Base-by-base conservation (phyloP, 257 asterid species). In the Plantago elongata region DNA sequence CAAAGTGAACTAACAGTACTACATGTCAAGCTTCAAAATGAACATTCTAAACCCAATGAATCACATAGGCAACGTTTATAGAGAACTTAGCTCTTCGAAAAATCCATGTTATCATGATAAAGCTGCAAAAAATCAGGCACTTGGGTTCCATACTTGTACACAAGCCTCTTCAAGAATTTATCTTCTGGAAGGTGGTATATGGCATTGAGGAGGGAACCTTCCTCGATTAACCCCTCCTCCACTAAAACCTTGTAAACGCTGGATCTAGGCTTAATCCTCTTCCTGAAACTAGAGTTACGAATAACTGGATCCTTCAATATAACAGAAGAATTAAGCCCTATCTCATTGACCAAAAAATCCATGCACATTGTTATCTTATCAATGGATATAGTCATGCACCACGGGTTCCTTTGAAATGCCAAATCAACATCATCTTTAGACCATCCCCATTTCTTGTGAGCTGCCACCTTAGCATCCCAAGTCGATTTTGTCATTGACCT, bases 371-470 rank as follows among this genome's bases (percentile, higher is more conserved):
- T 56, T 50, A 69, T 69, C 58, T 74, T 61, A 9, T 56, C 69
- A 45, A 17, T 61, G 11, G 79, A 69, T 9, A 44, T 17, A 37
- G 17, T 2, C 69, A 74, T 74, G 18, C 62, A 43, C 60, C 59
- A 54, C 1, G 79, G 79, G 13, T 55, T 37, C 62, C 29, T 64
- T 54, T 27, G 12, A 64, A 74, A 74, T 3, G 72, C 72, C 9
- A 34, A 42, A 13, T 43, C 16, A 7, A 43, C 50, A 34, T 61
- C 70, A 14, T 66, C 63, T n/a, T 49, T 56, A 8, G 79, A 74
- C 63, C 62, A 50, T 22, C 79, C 79, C 66, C 75, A 74, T 16
- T 61, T 52, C 65, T 61, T 74, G 50, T 65, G 69, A 43, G 30
- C 7, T 34, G 51, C 64, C 60, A 69, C 7, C 64, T 74, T 74